Conservation (phyloP, 2,329 filamentous ascomycete genomes). For the Neonectria sp. region DNA sequence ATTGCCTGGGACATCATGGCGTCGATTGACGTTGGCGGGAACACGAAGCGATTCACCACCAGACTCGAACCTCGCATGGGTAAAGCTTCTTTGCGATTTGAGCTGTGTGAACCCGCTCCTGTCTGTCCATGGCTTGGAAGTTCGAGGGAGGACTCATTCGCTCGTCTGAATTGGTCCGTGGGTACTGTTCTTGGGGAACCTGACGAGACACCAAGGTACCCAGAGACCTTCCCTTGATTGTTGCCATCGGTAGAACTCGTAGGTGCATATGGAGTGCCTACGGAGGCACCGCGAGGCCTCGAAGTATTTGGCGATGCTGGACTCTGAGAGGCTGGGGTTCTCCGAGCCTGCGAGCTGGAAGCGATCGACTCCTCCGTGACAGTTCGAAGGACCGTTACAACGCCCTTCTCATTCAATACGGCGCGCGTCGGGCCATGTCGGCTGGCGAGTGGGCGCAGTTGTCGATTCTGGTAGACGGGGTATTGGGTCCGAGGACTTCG, state of each 20-base stretch:
- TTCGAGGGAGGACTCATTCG: slow-evolving; percentile 38
- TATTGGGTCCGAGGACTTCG: slow-evolving; percentile 52
- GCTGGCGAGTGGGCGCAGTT: slow-evolving; percentile 34
- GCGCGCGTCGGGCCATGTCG: slow-evolving; percentile 48
- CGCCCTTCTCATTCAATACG: slow-evolving; percentile 53
- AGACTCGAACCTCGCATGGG: slow-evolving; percentile 49
- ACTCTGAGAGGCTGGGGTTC: slow-evolving; percentile 27
- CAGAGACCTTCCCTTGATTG: slow-evolving; percentile 32
- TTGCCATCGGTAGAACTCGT: slow-evolving; percentile 32
- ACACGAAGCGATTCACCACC: slow-evolving; percentile 37
- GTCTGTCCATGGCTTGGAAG: slow-evolving; percentile 29
- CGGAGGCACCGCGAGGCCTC: slow-evolving; percentile 17
- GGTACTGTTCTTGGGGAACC: slow-evolving; percentile 39
- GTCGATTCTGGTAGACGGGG: slow-evolving; percentile 47
- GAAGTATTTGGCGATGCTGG: slow-evolving; percentile 24
- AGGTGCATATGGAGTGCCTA: slow-evolving; percentile 16
- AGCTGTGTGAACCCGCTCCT: slow-evolving; percentile 4
- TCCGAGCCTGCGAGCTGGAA: slow-evolving; percentile 13
- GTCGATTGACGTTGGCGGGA: slow-evolving; percentile 45
- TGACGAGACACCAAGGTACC: slow-evolving; percentile 44
- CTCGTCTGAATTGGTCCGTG: slow-evolving; percentile 41
- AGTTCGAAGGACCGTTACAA: slow-evolving; percentile 54
- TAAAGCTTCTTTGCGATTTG: slow-evolving; percentile 18
- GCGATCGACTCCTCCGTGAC: slow-evolving; percentile 45
- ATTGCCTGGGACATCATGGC: slow-evolving; percentile 45